phyloP scores from a whole-genome alignment of 257 asterid genomes.

The Echium plantagineum region DNA sequence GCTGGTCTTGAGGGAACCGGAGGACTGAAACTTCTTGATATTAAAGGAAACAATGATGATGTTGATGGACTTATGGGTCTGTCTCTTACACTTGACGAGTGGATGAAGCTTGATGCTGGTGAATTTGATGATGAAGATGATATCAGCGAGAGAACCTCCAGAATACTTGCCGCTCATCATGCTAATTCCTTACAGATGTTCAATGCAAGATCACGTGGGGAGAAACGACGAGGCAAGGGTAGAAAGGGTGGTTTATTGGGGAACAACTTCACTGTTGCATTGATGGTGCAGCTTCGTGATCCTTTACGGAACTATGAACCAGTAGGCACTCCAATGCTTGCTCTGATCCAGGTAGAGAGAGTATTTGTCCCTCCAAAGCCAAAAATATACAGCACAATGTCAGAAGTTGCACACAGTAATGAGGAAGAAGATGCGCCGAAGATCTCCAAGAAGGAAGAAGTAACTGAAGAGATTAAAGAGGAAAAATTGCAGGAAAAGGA shows the following conservation, averaged over 20 bases:
- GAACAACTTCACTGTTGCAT: slow-evolving; percentile 82
- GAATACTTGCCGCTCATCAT: slow-evolving; percentile 28
- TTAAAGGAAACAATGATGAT: slow-evolving; percentile 40
- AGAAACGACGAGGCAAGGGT: slow-evolving; percentile 62
- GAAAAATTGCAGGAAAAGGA: slow-evolving; percentile 33
- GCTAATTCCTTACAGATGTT: slow-evolving; percentile 36
- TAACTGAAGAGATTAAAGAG: slow-evolving; percentile 11
- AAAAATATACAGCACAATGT: slow-evolving; percentile 52
- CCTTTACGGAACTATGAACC: slow-evolving; percentile 82
- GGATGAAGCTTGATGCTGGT: slow-evolving; percentile 43
- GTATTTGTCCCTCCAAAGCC: slow-evolving; percentile 88
- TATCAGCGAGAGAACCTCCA: slow-evolving; percentile 19
- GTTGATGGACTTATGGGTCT: slow-evolving; percentile 29
- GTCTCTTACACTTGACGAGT: slow-evolving; percentile 49
- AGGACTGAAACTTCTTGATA: slow-evolving; percentile 14
- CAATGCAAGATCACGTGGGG: slow-evolving; percentile 63
- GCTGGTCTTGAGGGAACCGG: slow-evolving; percentile 13
- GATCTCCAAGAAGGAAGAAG: slow-evolving; percentile 27
- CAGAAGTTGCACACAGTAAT: slow-evolving; percentile 20
- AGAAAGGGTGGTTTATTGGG: slow-evolving; percentile 74
- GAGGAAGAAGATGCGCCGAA: slow-evolving; percentile 31
- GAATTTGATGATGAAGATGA: slow-evolving; percentile 23
- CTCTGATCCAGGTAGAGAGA: slow-evolving; percentile 91
- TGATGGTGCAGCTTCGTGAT: slow-evolving; percentile 95
- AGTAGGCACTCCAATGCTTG: slow-evolving; percentile 94